Base-by-base conservation (phyloP, 495 filamentous ascomycete species). In the Hypoxylon intermedium region DNA sequence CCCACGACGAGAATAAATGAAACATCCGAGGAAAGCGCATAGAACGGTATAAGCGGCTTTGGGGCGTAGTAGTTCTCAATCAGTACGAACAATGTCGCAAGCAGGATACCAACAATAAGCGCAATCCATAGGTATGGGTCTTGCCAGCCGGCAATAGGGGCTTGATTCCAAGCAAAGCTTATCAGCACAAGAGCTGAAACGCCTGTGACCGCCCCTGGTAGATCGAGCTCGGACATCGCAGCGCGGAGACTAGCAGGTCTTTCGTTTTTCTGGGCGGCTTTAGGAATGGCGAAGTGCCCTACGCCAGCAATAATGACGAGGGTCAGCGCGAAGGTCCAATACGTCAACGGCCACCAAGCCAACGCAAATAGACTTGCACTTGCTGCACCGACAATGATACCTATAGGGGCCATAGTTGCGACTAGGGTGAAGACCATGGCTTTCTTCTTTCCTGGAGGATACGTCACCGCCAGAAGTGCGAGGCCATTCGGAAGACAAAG, bases 321-420 rank as follows among this genome's bases (percentile, higher is more conserved):
- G 2, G 71, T 78, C 5, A 77, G 38, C 7, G 76, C 77, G 49
- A 82, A 75, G 7, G 73, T 67, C 83, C 81, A 89, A 60, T 81
- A 89, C 0, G 78, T 71, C 85, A 85, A 88, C 2, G 81, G 81
- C 87, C 86, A 90, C 79, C 79, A 85, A 6, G 72, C 77, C 66
- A 48, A 66, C 33, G 80, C 67, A 2, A 84, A 71, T 3, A 85
- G 76, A n/a, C 87, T 50, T 0, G 74, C 71, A 0, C 74, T 71
- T 48, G 83, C 79, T 0, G 80, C 73, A 2, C 72, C 74, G 1
- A 78, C 3, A 11, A 82, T 59, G 11, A 68, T 67, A 0, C 84
- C 81, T 13, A 73, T 69, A 0, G 83, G 84, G 0, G 81, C 79
- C 18, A 74, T 74, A 3, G 77, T 77, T 2, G 82, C 82, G 45